Evolutionary conservation across 139 green algal genomes (phyloP).

Genomic region (Mychonastes homosphaera): DNA sequence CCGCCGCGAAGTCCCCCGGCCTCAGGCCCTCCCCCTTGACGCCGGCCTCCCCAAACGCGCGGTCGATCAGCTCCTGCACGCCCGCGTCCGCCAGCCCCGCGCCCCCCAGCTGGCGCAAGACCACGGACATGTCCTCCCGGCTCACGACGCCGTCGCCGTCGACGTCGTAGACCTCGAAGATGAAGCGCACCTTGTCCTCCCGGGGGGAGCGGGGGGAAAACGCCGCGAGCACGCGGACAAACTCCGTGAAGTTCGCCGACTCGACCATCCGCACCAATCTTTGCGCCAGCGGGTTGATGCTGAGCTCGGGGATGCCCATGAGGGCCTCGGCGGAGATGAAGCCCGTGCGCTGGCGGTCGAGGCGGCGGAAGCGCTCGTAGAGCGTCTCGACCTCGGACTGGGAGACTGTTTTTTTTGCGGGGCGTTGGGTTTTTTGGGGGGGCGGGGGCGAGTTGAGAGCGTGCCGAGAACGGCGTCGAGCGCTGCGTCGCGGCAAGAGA

Average conservation of each 20-base stretch:
- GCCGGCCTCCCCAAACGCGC: constrained; percentile 26
- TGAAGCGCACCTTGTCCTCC: constrained; percentile 64
- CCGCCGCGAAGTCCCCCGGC: constrained; percentile 26
- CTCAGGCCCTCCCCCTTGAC: constrained; percentile 17
- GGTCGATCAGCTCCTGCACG: constrained; percentile 32
- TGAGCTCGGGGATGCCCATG: constrained; percentile 85
- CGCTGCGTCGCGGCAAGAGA: neutral
- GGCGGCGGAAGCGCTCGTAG: constrained; percentile 77
- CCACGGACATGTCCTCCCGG: constrained; percentile 67
- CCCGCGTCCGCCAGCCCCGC: constrained; percentile 58
- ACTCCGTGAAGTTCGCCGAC: constrained; percentile 86
- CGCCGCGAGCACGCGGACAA: constrained; percentile 65
- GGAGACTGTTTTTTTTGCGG: constrained; percentile 35
- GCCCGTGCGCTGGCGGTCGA: constrained; percentile 82
- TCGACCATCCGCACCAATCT: constrained; percentile 57
- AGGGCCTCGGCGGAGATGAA: constrained; percentile 85
- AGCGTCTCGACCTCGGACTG: constrained; percentile 78
- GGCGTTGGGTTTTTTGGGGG: neutral
- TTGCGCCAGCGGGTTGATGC: constrained; percentile 84
- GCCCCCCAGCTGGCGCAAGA: constrained; percentile 72
- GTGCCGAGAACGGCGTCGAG: neutral
- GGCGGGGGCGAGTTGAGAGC: neutral
- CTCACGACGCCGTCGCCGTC: constrained; percentile 61
- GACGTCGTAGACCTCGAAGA: constrained; percentile 74
- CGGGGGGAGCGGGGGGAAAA: constrained; percentile 51